Percentiles rank a stretch among this genome's conserved stretches.
These are phyloP conservation scores for Chlorella sp. DNA, from an alignment of 139 green algal species.

Conservation along the genomic window DNA sequence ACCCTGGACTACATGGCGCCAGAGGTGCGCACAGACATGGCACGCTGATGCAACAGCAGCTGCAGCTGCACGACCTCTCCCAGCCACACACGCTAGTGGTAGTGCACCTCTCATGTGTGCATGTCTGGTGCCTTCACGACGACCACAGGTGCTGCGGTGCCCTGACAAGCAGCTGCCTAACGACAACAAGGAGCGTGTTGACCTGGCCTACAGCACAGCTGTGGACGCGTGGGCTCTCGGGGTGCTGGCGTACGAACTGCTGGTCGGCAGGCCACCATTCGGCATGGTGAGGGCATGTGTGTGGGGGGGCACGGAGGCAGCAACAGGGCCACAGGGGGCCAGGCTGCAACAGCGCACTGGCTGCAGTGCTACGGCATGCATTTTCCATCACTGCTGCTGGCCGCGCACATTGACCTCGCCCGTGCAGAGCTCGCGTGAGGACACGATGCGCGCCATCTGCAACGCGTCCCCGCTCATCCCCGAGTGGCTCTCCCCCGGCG, in stretches of 20 bases:
- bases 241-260: slow-evolving; percentile 76
- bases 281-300: slow-evolving; percentile 53
- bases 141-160: slow-evolving; percentile 36
- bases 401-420: too few relatives aligned
- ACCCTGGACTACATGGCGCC: slow-evolving; percentile 16
- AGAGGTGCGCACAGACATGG: too few relatives aligned
- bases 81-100: too few relatives aligned
- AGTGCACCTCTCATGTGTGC: not conserved
- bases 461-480: slow-evolving; percentile 29
- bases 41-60: too few relatives aligned
- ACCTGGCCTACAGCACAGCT: slow-evolving; percentile 55
- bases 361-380: too few relatives aligned
- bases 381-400: too few relatives aligned
- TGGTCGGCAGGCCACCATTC: slow-evolving; percentile 71
- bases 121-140: not conserved
- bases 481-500: slow-evolving; percentile 31
- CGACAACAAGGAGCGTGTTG: slow-evolving; percentile 66
- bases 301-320: too few relatives aligned
- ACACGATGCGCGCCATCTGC: slow-evolving; percentile 44
- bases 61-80: too few relatives aligned
- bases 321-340: too few relatives aligned
- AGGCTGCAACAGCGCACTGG: too few relatives aligned
- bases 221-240: slow-evolving; percentile 78
- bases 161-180: slow-evolving; percentile 63
- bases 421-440: slow-evolving; percentile 30